Percentiles rank a stretch among this genome's conserved stretches.
These are phyloP conservation scores for Saturnispora hagleri DNA, from an alignment of 805 yeast species.

Conservation along the genomic window DNA sequence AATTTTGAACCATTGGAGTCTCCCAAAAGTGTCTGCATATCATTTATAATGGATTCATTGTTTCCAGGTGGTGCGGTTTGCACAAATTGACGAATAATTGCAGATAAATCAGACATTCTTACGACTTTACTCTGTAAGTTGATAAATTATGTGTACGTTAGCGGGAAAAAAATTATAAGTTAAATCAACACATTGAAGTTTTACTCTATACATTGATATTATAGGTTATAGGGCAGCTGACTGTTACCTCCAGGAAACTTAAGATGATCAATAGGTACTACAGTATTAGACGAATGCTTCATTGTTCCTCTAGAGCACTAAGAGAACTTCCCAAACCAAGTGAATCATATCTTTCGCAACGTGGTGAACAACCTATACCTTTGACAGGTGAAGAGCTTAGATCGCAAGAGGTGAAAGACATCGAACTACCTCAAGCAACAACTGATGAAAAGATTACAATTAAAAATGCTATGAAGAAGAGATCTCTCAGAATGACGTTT, in stretches of 20 bases:
- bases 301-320: neutral
- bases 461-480: constrained; percentile 18
- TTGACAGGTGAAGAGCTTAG: constrained; percentile 11
- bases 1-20: constrained; percentile 20
- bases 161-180: neutral
- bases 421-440: constrained; percentile 13
- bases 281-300: neutral
- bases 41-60: constrained; percentile 25
- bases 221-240: neutral
- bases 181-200: neutral
- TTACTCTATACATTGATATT: neutral
- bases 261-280: neutral
- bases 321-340: constrained; percentile 18
- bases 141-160: neutral
- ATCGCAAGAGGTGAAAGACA: constrained; percentile 11
- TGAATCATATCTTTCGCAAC: constrained; percentile 17
- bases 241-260: neutral
- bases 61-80: constrained; percentile 53
- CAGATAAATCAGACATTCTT: constrained; percentile 18
- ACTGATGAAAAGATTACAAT: constrained; percentile 16
- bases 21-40: constrained; percentile 22
- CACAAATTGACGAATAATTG: constrained; percentile 28
- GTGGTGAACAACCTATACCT: constrained; percentile 24
- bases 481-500: constrained; percentile 26
- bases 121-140: neutral